Conservation (phyloP, 495 filamentous ascomycete species). For the Massariosphaeria phaeospora region DNA sequence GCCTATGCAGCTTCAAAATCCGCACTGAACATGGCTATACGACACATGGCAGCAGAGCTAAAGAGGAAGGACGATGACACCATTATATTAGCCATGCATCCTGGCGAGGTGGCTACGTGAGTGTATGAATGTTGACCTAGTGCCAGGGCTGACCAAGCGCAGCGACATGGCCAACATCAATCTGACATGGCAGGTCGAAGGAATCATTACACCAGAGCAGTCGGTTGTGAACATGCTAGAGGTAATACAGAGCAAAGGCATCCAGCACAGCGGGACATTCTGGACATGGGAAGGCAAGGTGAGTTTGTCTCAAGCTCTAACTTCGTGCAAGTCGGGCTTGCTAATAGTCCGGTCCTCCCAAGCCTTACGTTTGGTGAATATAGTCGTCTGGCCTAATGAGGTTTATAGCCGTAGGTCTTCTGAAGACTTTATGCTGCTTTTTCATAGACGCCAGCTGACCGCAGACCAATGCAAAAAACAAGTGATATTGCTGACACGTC, state of each 20-base stretch:
- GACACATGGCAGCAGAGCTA: constrained; percentile 54
- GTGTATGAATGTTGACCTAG: constrained; percentile 10
- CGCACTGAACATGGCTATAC: constrained; percentile 53
- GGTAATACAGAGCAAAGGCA: constrained; percentile 48
- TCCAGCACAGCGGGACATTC: constrained; percentile 50
- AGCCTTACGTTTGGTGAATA: constrained; percentile 19
- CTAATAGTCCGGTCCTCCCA: too few species aligned
- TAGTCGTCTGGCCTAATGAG: neutral
- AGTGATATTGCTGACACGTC: too few species aligned
- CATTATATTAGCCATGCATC: constrained; percentile 52
- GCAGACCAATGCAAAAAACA: too few species aligned
- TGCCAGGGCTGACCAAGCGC: constrained; percentile 16
- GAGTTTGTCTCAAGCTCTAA: constrained; percentile 15
- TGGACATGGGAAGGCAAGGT: constrained; percentile 54
- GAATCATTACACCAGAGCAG: constrained; percentile 47
- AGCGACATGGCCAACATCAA: constrained; percentile 49
- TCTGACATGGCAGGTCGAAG: constrained; percentile 49
- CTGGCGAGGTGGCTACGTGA: constrained; percentile 53
- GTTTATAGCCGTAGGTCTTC: too few species aligned
- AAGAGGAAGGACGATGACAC: constrained; percentile 46
- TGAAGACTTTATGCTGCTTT: too few species aligned
- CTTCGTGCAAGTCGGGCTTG: neutral
- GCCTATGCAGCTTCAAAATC: constrained; percentile 56
- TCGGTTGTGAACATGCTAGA: constrained; percentile 49
- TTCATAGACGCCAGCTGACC: too few species aligned